Percentiles rank a stretch among this genome's conserved stretches.
Conservation (phyloP, 768 basidiomycete species). For the Aureoboletus auriporus region DNA sequence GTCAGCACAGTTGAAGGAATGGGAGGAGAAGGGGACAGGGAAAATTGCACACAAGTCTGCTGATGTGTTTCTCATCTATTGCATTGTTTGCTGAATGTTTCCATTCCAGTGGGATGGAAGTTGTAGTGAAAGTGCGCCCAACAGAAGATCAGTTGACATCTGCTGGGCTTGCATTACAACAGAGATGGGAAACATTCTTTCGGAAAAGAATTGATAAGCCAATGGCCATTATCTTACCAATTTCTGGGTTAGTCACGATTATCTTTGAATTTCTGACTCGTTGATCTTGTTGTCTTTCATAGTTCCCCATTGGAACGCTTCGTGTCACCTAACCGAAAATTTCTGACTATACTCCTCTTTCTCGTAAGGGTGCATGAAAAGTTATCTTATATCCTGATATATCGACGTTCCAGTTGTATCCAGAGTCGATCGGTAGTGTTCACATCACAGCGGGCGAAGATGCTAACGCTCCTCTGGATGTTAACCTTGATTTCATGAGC, state of each 20-base stretch:
- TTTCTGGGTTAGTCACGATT: conserved; percentile 34
- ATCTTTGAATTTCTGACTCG: too few relatives aligned
- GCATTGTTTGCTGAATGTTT: background rate
- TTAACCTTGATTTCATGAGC: conserved; percentile 42
- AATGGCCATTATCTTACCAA: conserved; percentile 33
- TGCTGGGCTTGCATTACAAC: conserved; percentile 19
- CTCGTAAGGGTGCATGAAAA: conserved; percentile 19
- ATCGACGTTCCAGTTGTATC: conserved; percentile 31
- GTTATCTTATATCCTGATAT: background rate
- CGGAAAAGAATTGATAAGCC: conserved; percentile 17
- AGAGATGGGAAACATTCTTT: conserved; percentile 19
- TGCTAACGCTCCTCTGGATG: conserved; percentile 37
- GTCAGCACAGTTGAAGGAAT: conserved; percentile 27
- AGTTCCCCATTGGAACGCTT: background rate
- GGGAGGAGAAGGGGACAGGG: conserved; percentile 37
- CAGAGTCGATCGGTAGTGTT: conserved; percentile 41
- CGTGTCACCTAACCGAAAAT: conserved; percentile 22
- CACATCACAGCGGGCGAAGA: conserved; percentile 43
- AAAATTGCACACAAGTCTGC: conserved; percentile 52
- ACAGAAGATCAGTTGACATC: conserved; percentile 13
- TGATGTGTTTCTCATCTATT: background rate
- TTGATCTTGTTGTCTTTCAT: too few relatives aligned
- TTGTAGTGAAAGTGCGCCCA: conserved; percentile 22
- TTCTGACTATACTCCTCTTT: conserved; percentile 29
- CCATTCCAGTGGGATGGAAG: conserved; percentile 16